A percentile compares a stretch with the other conserved stretches of the same genome.
phyloP scores from a whole-genome alignment of 768 basidiomycete species.

The Leucocoprinus sp. region DNA sequence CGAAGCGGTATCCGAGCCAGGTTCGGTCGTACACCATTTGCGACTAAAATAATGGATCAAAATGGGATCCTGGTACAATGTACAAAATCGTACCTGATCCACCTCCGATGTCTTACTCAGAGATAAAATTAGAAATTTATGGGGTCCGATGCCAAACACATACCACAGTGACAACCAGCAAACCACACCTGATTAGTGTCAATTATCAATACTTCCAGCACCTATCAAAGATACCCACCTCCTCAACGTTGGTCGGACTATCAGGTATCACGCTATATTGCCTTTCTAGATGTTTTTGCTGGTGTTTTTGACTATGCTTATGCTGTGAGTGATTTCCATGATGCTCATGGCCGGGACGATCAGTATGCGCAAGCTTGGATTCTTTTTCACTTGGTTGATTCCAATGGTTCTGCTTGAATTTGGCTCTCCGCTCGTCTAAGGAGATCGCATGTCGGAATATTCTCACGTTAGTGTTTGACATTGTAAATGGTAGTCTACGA shows the following conservation, averaged over 20 bases:
- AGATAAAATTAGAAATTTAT: not conserved
- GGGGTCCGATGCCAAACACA: conserved; percentile 5
- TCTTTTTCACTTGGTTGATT: conserved; percentile 24
- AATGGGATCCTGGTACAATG: not conserved
- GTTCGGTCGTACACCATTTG: conserved; percentile 30
- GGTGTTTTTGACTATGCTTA: not conserved
- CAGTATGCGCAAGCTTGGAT: conserved; percentile 19
- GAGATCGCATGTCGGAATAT: conserved; percentile 55
- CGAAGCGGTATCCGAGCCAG: conserved; percentile 47
- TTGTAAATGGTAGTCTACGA: conserved; percentile 40
- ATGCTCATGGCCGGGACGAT: conserved; percentile 10
- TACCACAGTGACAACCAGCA: conserved; percentile 39
- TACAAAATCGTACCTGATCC: conserved; percentile 29
- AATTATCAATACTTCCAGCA: not conserved
- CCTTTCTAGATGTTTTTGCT: not conserved
- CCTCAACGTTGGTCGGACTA: conserved; percentile 32
- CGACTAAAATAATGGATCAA: conserved; percentile 16
- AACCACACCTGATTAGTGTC: conserved; percentile 21
- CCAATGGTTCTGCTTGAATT: conserved; percentile 47
- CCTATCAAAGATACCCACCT: too few species aligned
- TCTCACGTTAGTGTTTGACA: conserved; percentile 37
- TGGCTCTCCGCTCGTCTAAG: conserved; percentile 51
- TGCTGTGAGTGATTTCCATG: not conserved
- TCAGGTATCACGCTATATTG: not conserved
- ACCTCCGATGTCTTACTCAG: conserved; percentile 43